Evolutionary conservation across 2,329 filamentous ascomycete species (phyloP).

Genomic region (Aspergillus melleus): DNA sequence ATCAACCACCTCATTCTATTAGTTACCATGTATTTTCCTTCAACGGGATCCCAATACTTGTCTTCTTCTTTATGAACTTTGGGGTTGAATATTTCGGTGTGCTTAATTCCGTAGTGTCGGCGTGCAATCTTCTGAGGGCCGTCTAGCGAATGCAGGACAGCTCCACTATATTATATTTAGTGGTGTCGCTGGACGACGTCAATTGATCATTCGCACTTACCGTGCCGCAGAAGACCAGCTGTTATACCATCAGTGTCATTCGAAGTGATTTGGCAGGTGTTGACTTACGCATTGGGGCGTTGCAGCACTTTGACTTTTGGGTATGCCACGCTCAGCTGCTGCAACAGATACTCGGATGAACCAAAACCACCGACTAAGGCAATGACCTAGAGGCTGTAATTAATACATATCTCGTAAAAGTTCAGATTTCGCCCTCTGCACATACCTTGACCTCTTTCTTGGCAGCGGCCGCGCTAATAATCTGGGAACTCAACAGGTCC

Average conservation of each 20-base stretch:
- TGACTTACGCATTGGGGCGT: constrained; percentile 26
- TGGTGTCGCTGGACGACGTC: neutral
- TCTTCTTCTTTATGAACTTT: neutral
- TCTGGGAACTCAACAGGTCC: constrained; percentile 23
- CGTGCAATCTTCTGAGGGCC: constrained; percentile 14
- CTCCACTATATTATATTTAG: neutral
- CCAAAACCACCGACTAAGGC: constrained; percentile 44
- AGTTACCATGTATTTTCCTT: constrained; percentile 6
- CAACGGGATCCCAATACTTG: neutral
- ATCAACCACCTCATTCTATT: constrained; percentile 24
- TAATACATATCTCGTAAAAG: no score
- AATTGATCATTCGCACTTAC: constrained; percentile 10
- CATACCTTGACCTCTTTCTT: constrained; percentile 10
- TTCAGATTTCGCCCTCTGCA: no score
- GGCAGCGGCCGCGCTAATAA: neutral
- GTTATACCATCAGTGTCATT: neutral
- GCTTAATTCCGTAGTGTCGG: constrained; percentile 15
- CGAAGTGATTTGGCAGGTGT: neutral
- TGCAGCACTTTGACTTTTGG: constrained; percentile 34
- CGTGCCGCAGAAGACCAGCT: constrained; percentile 28
- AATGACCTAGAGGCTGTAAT: constrained; percentile 24
- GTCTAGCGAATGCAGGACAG: neutral
- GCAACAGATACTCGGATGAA: constrained; percentile 36
- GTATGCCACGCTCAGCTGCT: constrained; percentile 23
- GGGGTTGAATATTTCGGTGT: fast-evolving